Evolutionary conservation across 140 eudicot species (phyloP).

Genomic region (Stevia rebaudiana): DNA sequence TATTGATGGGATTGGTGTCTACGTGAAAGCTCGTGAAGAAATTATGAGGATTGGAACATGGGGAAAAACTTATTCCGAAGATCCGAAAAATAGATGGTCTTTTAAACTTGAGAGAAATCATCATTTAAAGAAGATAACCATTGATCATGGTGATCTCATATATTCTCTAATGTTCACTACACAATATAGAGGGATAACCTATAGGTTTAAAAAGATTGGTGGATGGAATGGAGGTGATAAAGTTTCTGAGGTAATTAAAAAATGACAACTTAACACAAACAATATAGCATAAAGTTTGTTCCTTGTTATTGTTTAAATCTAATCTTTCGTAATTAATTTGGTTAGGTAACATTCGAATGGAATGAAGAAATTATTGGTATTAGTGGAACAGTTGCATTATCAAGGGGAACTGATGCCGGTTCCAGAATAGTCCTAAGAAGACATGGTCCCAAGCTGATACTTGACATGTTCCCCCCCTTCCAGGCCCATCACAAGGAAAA

Average conservation of each 20-base stretch:
- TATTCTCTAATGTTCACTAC: slow-evolving; percentile 1
- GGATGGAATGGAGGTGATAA: slow-evolving; percentile 3
- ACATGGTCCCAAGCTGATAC: too few relatives aligned
- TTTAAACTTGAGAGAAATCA: slow-evolving; percentile 9
- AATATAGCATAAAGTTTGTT: too few relatives aligned
- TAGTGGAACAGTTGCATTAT: background rate
- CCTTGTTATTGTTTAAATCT: too few relatives aligned
- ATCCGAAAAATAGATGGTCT: background rate
- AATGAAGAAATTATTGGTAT: background rate
- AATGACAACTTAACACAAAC: too few relatives aligned
- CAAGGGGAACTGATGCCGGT: too few relatives aligned
- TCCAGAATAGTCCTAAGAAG: too few relatives aligned
- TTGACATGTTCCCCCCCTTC: too few relatives aligned
- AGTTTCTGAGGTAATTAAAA: background rate
- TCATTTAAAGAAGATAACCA: slow-evolving; percentile 6
- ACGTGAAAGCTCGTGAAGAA: background rate
- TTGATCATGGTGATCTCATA: slow-evolving; percentile 8
- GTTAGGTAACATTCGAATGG: background rate
- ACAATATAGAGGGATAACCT: background rate
- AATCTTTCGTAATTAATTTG: background rate
- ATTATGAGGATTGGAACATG: background rate
- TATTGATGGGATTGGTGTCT: slow-evolving; percentile 17
- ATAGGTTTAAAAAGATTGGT: background rate
- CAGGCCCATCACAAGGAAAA: too few relatives aligned
- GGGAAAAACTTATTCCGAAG: background rate